Percentiles rank a stretch among this genome's conserved stretches.
phyloP scores from a whole-genome alignment of 2,329 filamentous ascomycete species.

The Cladosporium colombiae region DNA sequence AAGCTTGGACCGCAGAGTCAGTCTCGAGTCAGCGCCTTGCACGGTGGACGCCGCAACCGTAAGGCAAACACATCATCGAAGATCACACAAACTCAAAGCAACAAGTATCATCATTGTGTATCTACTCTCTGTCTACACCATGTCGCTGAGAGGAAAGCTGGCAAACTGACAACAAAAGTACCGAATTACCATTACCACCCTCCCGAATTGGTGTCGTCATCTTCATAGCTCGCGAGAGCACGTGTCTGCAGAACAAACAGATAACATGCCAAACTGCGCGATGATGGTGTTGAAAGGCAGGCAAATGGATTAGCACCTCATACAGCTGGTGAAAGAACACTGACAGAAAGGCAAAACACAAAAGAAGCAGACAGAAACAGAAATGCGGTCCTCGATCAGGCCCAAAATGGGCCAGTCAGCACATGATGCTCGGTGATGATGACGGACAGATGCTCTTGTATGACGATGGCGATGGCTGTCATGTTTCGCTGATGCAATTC shows the following conservation, averaged over 20 bases:
- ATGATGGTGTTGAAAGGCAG: background rate
- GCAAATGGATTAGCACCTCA: slow-evolving; percentile 10
- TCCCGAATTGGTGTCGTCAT: slow-evolving; percentile 20
- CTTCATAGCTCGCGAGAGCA: slow-evolving; percentile 32
- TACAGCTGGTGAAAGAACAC: background rate
- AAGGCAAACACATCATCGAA: background rate
- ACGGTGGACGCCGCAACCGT: background rate
- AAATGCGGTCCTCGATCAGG: slow-evolving; percentile 10
- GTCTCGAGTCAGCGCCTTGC: background rate
- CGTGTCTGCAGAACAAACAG: slow-evolving; percentile 24
- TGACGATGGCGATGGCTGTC: slow-evolving; percentile 7
- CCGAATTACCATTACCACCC: slow-evolving; percentile 31
- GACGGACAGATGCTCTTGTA: slow-evolving; percentile 7
- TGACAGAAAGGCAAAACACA: background rate
- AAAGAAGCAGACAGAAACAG: background rate
- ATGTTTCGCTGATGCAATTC: slow-evolving; percentile 13
- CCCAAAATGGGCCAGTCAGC: slow-evolving; percentile 15
- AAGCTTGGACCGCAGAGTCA: background rate
- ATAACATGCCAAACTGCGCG: slow-evolving; percentile 11
- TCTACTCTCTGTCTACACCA: slow-evolving; percentile 27
- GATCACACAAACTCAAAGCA: background rate
- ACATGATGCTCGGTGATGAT: slow-evolving; percentile 20
- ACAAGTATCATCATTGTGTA: slow-evolving; percentile 17
- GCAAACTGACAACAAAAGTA: slow-evolving; percentile 22
- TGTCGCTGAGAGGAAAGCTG: slow-evolving; percentile 25